Conservation (phyloP, 768 basidiomycete genomes). For the Termitomyces bulborhizus region DNA sequence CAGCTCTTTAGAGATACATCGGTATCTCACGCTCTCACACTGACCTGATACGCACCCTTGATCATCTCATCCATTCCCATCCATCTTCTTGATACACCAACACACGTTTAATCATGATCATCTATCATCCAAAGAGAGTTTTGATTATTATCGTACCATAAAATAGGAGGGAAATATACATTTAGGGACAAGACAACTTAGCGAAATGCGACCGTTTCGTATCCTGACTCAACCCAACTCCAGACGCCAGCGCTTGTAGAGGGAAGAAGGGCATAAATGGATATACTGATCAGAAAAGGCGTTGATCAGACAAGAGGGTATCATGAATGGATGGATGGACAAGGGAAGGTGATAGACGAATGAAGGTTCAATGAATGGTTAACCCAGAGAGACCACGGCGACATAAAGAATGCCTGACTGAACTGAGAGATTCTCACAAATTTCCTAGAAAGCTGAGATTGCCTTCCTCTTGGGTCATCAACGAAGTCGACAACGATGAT, state of each 20-base stretch:
- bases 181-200: neutral
- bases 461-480: neutral
- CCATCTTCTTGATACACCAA: neutral
- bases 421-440: neutral
- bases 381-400: neutral
- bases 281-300: neutral
- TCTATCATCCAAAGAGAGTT: neutral
- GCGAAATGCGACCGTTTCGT: neutral
- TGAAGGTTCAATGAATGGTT: neutral
- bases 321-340: neutral
- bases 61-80: neutral
- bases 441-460: neutral
- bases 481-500: neutral
- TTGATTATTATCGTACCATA: neutral
- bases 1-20: neutral
- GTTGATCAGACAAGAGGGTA: neutral
- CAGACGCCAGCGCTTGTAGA: slow-evolving; percentile 1
- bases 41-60: neutral
- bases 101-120: neutral
- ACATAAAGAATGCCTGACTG: neutral
- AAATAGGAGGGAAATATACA: neutral
- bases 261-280: neutral
- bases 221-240: neutral
- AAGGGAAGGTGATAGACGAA: neutral
- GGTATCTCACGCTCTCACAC: neutral